Evolutionary conservation across 2,329 filamentous ascomycete genomes (phyloP), one percentile per base, ranked within the genome.

Genomic region (Cordyceps pruinosa): DNA sequence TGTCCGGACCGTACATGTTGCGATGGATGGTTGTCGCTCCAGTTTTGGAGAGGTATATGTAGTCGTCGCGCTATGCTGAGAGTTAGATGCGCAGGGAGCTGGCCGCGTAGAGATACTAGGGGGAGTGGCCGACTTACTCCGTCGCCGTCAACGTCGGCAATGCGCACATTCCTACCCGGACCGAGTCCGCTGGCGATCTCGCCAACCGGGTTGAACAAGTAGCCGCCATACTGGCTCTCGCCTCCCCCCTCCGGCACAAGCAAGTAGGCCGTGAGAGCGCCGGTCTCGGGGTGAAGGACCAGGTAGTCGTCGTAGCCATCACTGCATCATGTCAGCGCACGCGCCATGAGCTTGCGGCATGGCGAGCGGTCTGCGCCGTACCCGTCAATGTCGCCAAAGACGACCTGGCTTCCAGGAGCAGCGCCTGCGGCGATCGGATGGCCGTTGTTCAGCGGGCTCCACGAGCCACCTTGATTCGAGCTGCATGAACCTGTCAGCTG

Each of bases 101-200:
- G n/a, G n/a, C n/a, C 9, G 7, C 4, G 3, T 42, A 4, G 21
- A 23, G 19, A 39, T 19, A n/a, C 17, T 30, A 5, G 15, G 7
- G 15, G 6, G 6, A 8, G 6, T 25, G 13, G 1, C 23, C 1
- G 6, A 54, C 60, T 56, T 51, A 63, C 57, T 2, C 63, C 61
- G n/a, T 66, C 64, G 5, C 64, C 62, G 17, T 65, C 61, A 44
- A 65, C 60, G 41, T 66, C 63, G 5, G 61, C 62, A 39, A 66
- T 57, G 19, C 63, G 37, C 2, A 65, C 61, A 15, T 60, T 58
- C 2, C 47, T 39, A 3, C 60, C 63, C 1, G 59, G 59, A 3
- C 61, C 62, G 1, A 63, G 56, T 0, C 62, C 63, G 21, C 53
- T 50, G 12, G 60, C 60, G 25, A 63, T 59, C 8, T 45, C 25